These are phyloP conservation scores for Ogataea trehalophila DNA, from an alignment of 805 yeast genomes.

Conservation along the genomic window DNA sequence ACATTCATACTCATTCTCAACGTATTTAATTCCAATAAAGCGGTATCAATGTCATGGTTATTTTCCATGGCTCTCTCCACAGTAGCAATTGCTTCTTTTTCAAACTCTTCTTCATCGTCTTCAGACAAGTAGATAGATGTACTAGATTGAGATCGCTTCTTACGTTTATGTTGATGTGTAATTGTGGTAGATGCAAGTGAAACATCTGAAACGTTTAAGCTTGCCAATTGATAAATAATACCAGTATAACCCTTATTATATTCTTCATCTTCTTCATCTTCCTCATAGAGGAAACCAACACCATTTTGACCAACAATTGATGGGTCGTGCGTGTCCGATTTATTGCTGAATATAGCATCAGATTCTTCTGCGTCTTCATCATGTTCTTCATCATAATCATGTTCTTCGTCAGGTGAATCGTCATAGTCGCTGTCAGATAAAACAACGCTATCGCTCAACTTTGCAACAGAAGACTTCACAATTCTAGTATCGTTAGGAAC, in stretches of 20 bases:
- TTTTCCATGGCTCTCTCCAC: slow-evolving; percentile 88
- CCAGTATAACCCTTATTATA: slow-evolving; percentile 32
- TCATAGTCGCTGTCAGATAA: slow-evolving; percentile 26
- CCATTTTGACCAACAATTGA: slow-evolving; percentile 45
- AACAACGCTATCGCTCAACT: slow-evolving; percentile 23
- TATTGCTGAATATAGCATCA: slow-evolving; percentile 6
- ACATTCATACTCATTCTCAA: slow-evolving; percentile 97
- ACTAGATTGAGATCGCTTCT: slow-evolving; percentile 34
- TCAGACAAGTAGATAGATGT: slow-evolving; percentile 36
- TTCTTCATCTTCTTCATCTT: slow-evolving; percentile 43
- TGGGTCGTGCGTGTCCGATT: slow-evolving; percentile 20
- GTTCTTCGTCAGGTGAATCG: slow-evolving; percentile 21
- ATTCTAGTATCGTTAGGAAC: slow-evolving; percentile 50
- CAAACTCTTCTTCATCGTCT: slow-evolving; percentile 60
- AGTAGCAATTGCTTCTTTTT: slow-evolving; percentile 88
- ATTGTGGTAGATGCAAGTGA: slow-evolving; percentile 47
- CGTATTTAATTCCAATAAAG: slow-evolving; percentile 86
- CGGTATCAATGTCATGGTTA: slow-evolving; percentile 91
- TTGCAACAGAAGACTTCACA: slow-evolving; percentile 41
- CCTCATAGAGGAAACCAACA: slow-evolving; percentile 44
- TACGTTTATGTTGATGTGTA: slow-evolving; percentile 29
- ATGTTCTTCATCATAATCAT: slow-evolving; percentile 19
- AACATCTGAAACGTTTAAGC: slow-evolving; percentile 46
- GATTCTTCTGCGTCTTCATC: slow-evolving; percentile 15
- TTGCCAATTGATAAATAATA: slow-evolving; percentile 38